A percentile compares a stretch with the other conserved stretches of the same genome.
phyloP scores from a whole-genome alignment of 1,139 yeast genomes.

The Lodderomyces jiufengensis region DNA sequence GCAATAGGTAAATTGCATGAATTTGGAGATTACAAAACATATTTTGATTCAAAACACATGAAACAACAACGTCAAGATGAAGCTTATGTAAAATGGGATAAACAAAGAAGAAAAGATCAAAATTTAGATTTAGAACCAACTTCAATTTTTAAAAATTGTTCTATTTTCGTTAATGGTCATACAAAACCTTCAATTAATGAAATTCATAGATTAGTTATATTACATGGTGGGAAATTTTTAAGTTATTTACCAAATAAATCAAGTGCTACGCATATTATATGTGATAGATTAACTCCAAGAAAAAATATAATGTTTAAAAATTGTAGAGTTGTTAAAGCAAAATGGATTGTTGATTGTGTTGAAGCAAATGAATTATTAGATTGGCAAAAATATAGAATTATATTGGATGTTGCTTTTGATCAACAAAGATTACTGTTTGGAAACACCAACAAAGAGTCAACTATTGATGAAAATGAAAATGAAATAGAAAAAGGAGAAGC shows the following conservation, averaged over 20 bases:
- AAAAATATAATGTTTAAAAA: slow-evolving; percentile 63
- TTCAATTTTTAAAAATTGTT: slow-evolving; percentile 58
- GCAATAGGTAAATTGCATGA: slow-evolving; percentile 37
- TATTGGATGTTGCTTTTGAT: slow-evolving; percentile 50
- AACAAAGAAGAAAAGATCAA: slow-evolving; percentile 30
- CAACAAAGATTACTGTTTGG: slow-evolving; percentile 38
- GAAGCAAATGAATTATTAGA: slow-evolving; percentile 44
- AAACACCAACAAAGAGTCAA: slow-evolving; percentile 1
- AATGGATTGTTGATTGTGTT: slow-evolving; percentile 75
- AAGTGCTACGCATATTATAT: slow-evolving; percentile 79
- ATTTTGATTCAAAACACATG: slow-evolving; percentile 60
- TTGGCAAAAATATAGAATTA: slow-evolving; percentile 64
- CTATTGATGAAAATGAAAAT: slow-evolving; percentile 3
- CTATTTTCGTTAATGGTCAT: slow-evolving; percentile 79
- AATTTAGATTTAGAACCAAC: slow-evolving; percentile 16
- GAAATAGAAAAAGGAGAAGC: background rate
- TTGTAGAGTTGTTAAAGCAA: slow-evolving; percentile 74
- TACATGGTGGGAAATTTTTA: slow-evolving; percentile 77
- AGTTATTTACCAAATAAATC: slow-evolving; percentile 68
- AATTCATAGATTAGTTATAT: slow-evolving; percentile 65
- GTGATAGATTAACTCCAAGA: slow-evolving; percentile 73
- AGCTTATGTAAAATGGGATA: slow-evolving; percentile 48
- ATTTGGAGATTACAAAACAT: slow-evolving; percentile 70
- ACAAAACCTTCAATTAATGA: slow-evolving; percentile 74
- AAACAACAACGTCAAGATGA: slow-evolving; percentile 71